These are phyloP conservation scores for Aspergillus sp. DNA, from an alignment of 2,329 filamentous ascomycete species.

Conservation along the genomic window DNA sequence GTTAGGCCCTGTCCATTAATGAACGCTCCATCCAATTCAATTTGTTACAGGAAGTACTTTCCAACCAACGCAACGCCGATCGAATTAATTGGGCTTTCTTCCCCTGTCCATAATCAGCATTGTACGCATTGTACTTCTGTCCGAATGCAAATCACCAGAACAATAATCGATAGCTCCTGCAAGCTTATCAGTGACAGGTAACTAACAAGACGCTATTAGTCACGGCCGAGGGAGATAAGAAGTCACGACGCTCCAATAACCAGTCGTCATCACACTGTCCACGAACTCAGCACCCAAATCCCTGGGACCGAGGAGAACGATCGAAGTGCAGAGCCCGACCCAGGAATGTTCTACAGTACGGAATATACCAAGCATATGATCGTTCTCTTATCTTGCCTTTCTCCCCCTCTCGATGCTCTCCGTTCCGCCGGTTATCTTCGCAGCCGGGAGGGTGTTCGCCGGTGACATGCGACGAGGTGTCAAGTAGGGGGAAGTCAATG, in stretches of 20 bases:
- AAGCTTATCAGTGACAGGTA: constrained; percentile 15
- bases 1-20: no score
- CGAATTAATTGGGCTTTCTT: no score
- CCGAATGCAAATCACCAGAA: neutral
- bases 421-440: neutral
- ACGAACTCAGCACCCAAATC: neutral
- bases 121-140: neutral
- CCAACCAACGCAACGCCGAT: neutral
- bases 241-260: neutral
- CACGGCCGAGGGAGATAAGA: constrained; percentile 7
- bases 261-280: neutral
- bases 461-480: neutral
- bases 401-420: neutral
- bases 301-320: neutral
- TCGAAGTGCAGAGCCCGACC: neutral
- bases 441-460: no score
- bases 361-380: neutral
- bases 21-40: no score
- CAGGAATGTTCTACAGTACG: no score
- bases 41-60: neutral
- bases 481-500: neutral
- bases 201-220: constrained; percentile 7
- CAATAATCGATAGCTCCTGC: neutral
- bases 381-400: neutral
- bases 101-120: no score